Conservation (phyloP, 305 asterid species). For the Petunia hybrid region DNA sequence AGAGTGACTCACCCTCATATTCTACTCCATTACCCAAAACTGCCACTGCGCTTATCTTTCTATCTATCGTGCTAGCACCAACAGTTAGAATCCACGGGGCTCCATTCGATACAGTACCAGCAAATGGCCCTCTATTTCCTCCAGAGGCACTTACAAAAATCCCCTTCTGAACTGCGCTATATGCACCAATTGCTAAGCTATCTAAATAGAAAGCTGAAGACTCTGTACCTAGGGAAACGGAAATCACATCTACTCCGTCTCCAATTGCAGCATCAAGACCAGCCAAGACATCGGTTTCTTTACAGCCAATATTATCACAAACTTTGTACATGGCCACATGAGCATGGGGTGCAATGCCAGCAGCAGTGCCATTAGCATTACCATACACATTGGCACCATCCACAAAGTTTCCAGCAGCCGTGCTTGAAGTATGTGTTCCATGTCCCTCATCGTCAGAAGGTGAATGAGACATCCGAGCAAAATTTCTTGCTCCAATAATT, state of each 20-base stretch:
- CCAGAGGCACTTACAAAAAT: slow-evolving; percentile 77
- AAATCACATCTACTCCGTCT: slow-evolving; percentile 85
- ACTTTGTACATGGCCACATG: slow-evolving; percentile 84
- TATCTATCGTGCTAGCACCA: slow-evolving; percentile 75
- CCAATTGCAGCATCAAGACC: slow-evolving; percentile 83
- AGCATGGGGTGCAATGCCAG: slow-evolving; percentile 83
- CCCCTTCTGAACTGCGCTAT: slow-evolving; percentile 77
- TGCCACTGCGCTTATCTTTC: slow-evolving; percentile 65
- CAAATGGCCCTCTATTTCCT: slow-evolving; percentile 74
- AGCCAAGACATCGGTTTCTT: slow-evolving; percentile 79
- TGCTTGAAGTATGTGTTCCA: slow-evolving; percentile 92
- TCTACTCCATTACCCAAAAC: slow-evolving; percentile 74
- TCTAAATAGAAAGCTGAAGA: slow-evolving; percentile 44
- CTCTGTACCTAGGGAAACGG: slow-evolving; percentile 67
- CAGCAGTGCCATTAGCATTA: slow-evolving; percentile 77
- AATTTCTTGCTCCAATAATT: slow-evolving; percentile 83
- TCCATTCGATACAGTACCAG: slow-evolving; percentile 56
- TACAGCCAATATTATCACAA: slow-evolving; percentile 58
- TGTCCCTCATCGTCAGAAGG: slow-evolving; percentile 81
- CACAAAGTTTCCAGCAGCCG: slow-evolving; percentile 67
- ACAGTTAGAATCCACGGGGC: slow-evolving; percentile 91
- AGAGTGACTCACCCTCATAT: slow-evolving; percentile 67
- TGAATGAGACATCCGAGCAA: slow-evolving; percentile 61
- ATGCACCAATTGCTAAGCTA: slow-evolving; percentile 70
- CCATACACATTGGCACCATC: slow-evolving; percentile 67